Conservation (phyloP, 495 filamentous ascomycete genomes). For the Massariosphaeria phaeospora region DNA sequence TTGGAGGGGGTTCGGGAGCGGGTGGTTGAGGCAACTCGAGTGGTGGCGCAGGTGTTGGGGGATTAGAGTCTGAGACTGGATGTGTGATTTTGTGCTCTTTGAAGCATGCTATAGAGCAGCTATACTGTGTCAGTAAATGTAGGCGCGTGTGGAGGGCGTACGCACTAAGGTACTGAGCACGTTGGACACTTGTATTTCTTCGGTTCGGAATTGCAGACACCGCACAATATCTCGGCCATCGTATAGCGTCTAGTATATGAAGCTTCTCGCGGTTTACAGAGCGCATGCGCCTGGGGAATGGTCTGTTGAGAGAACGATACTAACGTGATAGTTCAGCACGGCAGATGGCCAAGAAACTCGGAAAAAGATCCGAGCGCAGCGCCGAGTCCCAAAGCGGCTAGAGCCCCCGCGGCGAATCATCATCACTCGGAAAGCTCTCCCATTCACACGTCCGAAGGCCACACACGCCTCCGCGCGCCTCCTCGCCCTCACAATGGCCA, state of each 20-base stretch:
- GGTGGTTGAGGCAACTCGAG: conserved; percentile 27
- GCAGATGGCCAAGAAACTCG: background rate
- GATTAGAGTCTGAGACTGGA: background rate
- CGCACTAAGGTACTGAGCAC: conserved; percentile 41
- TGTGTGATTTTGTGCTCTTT: conserved; percentile 20
- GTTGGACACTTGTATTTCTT: conserved; percentile 43
- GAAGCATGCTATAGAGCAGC: conserved; percentile 27
- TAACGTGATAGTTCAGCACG: background rate
- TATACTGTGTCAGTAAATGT: background rate
- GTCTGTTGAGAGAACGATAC: background rate
- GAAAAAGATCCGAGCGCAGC: conserved; percentile 1
- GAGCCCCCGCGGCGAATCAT: conserved; percentile 22
- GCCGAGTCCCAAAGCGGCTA: conserved; percentile 14
- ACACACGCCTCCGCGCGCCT: background rate
- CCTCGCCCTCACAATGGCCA: conserved; percentile 15
- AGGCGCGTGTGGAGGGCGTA: background rate
- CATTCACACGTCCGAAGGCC: background rate
- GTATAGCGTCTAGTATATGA: background rate
- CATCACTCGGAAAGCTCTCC: too few relatives aligned
- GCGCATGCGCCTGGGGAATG: background rate
- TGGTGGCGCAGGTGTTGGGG: background rate
- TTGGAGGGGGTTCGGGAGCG: conserved; percentile 23
- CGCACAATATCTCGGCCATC: conserved; percentile 28
- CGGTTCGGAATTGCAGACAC: conserved; percentile 34
- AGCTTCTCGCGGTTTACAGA: background rate